These are phyloP conservation scores for Saposhnikovia divaricata DNA, from an alignment of 129 eudicot species.

Conservation along the genomic window DNA sequence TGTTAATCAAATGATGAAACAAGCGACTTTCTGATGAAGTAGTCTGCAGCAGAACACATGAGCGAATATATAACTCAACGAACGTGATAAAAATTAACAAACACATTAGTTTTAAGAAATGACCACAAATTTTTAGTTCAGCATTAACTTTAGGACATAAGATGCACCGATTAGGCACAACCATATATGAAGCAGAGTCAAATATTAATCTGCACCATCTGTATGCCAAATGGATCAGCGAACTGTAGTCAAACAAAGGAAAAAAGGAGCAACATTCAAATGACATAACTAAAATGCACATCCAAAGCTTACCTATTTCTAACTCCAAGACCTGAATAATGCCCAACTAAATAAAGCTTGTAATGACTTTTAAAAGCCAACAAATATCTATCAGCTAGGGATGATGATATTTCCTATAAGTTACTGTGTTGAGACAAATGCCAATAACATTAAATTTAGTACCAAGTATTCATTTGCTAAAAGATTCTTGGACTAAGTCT, in stretches of 20 bases:
- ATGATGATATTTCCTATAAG: neutral
- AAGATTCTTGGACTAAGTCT: neutral
- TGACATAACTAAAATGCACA: neutral
- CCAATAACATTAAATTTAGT: neutral
- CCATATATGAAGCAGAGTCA: neutral
- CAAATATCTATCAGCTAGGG: neutral
- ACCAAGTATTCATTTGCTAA: neutral
- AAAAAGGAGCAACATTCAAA: neutral
- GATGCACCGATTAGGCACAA: neutral
- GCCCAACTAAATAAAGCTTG: neutral
- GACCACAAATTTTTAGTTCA: neutral
- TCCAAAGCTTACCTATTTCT: neutral
- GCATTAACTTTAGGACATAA: neutral
- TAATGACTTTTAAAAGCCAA: neutral
- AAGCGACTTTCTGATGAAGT: slow-evolving; percentile 58
- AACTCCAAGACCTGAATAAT: neutral
- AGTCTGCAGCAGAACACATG: slow-evolving; percentile 44
- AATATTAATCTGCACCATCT: neutral
- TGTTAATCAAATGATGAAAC: slow-evolving; percentile 81
- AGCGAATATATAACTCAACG: neutral
- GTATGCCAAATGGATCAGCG: neutral
- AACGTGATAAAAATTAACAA: neutral
- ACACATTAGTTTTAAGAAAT: neutral
- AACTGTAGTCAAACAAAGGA: neutral
- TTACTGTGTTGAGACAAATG: neutral